These are phyloP conservation scores for Ascochyta clinopodiicola DNA, from an alignment of 2,329 filamentous ascomycete species.

Conservation along the genomic window DNA sequence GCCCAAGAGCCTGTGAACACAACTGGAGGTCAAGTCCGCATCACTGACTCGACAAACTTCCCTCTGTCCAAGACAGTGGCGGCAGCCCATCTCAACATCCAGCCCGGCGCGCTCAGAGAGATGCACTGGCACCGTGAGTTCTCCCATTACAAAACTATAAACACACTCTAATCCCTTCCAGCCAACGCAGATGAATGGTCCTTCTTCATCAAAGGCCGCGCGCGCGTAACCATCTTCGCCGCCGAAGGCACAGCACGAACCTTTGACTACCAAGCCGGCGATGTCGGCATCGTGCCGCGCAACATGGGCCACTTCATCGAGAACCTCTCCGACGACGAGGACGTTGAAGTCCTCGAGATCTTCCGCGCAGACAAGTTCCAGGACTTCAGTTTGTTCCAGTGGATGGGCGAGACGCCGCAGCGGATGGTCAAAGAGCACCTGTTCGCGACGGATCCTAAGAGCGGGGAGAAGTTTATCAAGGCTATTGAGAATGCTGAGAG, in stretches of 20 bases:
- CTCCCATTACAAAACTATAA: too few species aligned
- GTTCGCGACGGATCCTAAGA: conserved; percentile 67
- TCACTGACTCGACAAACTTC: conserved; percentile 79
- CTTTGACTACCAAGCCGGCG: conserved; percentile 77
- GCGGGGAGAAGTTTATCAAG: conserved; percentile 67
- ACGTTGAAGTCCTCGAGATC: conserved; percentile 77
- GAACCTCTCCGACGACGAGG: conserved; percentile 75
- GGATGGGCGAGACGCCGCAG: conserved; percentile 75
- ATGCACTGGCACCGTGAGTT: conserved; percentile 76
- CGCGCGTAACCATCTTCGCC: conserved; percentile 76
- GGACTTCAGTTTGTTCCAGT: conserved; percentile 77
- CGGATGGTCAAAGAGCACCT: conserved; percentile 70
- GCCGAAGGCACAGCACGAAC: conserved; percentile 73
- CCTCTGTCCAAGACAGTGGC: conserved; percentile 75
- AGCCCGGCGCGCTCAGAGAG: conserved; percentile 75
- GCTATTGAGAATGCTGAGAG: conserved; percentile 68
- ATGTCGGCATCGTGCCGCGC: conserved; percentile 76
- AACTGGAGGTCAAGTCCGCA: conserved; percentile 73
- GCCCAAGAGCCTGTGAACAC: conserved; percentile 71
- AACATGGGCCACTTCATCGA: conserved; percentile 85
- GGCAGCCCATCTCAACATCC: conserved; percentile 73
- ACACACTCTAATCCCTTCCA: conserved; percentile 18
- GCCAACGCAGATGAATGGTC: conserved; percentile 77
- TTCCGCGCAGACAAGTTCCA: conserved; percentile 74
- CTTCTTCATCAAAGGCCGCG: conserved; percentile 76